Percentiles rank a stretch among this genome's conserved stretches.
These are phyloP conservation scores for Bisporella sp. DNA, from an alignment of 2,329 filamentous ascomycete species.

Conservation along the genomic window DNA sequence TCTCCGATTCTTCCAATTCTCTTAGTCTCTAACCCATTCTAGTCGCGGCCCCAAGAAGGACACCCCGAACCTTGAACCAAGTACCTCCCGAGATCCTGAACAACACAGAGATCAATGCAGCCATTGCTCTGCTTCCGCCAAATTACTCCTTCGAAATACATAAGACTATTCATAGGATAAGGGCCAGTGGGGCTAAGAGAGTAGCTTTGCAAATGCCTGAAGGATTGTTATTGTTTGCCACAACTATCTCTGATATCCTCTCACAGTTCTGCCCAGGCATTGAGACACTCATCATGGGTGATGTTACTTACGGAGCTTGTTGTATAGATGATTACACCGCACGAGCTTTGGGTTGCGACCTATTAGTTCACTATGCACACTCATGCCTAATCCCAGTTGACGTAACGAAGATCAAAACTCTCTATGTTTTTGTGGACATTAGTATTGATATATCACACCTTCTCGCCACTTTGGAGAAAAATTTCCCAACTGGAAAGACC, in stretches of 20 bases:
- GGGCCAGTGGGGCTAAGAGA: constrained; percentile 68
- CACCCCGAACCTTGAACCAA: constrained; percentile 79
- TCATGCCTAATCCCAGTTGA: constrained; percentile 94
- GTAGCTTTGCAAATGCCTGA: constrained; percentile 97
- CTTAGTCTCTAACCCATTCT: constrained; percentile 20
- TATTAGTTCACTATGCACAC: constrained; percentile 95
- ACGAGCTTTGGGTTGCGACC: constrained; percentile 83
- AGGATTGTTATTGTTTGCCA: constrained; percentile 89
- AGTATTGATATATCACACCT: constrained; percentile 89
- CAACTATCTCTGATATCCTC: constrained; percentile 94
- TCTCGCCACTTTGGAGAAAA: constrained; percentile 77
- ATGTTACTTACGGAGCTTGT: constrained; percentile 97
- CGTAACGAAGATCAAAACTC: constrained; percentile 91
- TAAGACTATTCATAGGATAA: constrained; percentile 94
- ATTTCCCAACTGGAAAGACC: constrained; percentile 78
- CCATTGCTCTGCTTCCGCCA: constrained; percentile 77
- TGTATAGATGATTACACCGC: constrained; percentile 99
- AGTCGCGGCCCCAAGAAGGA: constrained; percentile 67
- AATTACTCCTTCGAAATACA: constrained; percentile 99
- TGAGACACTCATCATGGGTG: constrained; percentile 96
- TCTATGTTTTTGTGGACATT: constrained; percentile 98
- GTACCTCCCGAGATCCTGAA: constrained; percentile 83
- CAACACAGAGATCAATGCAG: constrained; percentile 77
- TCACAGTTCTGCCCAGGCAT: constrained; percentile 88
- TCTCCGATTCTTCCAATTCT: neutral